Conservation (phyloP, 2,329 filamentous ascomycete genomes). For the Leptodontidium sp. region DNA sequence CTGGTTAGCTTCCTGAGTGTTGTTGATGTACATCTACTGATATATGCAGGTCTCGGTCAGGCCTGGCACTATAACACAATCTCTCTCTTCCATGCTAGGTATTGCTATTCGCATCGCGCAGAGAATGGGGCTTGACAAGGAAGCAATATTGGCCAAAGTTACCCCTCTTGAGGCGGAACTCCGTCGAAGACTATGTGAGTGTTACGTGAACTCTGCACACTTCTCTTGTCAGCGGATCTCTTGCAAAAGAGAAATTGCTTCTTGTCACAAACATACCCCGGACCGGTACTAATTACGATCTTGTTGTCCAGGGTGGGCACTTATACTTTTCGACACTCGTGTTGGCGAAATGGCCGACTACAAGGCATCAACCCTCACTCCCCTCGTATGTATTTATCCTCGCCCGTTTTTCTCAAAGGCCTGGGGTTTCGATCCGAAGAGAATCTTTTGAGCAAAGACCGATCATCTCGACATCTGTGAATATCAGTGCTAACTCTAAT, state of each 20-base stretch:
- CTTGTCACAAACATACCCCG: background rate
- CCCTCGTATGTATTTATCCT: constrained; percentile 28
- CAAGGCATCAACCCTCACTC: constrained; percentile 48
- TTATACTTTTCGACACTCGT: constrained; percentile 73
- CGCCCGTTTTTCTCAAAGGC: too few relatives aligned
- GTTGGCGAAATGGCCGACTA: constrained; percentile 71
- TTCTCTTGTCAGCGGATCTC: background rate
- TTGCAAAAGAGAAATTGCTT: background rate
- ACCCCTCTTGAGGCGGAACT: constrained; percentile 71
- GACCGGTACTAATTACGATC: background rate
- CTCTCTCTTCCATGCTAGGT: constrained; percentile 68
- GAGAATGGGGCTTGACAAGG: constrained; percentile 72
- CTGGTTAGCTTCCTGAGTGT: constrained; percentile 51
- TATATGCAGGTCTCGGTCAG: constrained; percentile 39
- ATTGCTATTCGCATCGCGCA: constrained; percentile 73
- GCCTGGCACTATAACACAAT: constrained; percentile 61
- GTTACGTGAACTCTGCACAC: background rate
- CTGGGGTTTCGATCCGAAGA: too few relatives aligned
- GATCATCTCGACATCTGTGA: too few relatives aligned
- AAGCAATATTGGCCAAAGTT: constrained; percentile 57
- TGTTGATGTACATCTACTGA: constrained; percentile 16
- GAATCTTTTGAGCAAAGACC: too few relatives aligned
- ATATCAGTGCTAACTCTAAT: too few relatives aligned
- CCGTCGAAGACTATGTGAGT: constrained; percentile 69
- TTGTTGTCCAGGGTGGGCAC: constrained; percentile 62